Evolutionary conservation across 2,329 filamentous ascomycete genomes (phyloP), one percentile per base, ranked within the genome.

Genomic region (Exophiala alcalophila): DNA sequence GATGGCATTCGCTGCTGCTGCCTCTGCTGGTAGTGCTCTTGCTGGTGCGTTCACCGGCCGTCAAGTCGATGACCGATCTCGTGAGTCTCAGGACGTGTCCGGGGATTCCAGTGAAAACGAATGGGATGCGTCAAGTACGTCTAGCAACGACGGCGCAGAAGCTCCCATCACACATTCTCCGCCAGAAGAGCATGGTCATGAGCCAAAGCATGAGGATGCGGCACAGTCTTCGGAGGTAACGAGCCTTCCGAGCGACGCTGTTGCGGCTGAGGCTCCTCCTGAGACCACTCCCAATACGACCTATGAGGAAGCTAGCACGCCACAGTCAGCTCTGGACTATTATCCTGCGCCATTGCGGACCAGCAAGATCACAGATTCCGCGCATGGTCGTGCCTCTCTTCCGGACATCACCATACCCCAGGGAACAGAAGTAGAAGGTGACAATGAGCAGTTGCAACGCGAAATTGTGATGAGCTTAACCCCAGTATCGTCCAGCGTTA

Each of bases 391-490:
- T n/a, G 61, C 65, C 19, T 56, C 61, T 5, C 61, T 65, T 19
- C 52, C 61, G 4, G 59, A 62, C 11, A 55, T 60, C 1, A 47
- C 61, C 24, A 62, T 60, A 34, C 58, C 61, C 6, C 61, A 65
- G 18, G 59, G 59, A 5, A 64, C 62, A 5, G 60, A 66, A 2
- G 55, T 61, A 25, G 63, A 67, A 34, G 58, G 63, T 21, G 67
- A 71, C 42, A 68, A 63, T 52, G 69, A 72, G 42, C 63, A 66
- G 23, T 48, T 72, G 28, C 59, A 67, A 29, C 63, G 67, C 43
- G 69, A 72, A 44, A 72, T 72, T n/a, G 69, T 71, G n/a, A 65
- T 63, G 31, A 70, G 68, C 4, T 53, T 72, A 35, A 71, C 65
- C 28, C 64, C 67, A 6, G 51, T 44, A 21, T 48, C 49, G 14